Percentiles rank a stretch among this genome's conserved stretches.
Conservation (phyloP, 805 yeast genomes). For the Sugiyamaella qingdaonensis region DNA sequence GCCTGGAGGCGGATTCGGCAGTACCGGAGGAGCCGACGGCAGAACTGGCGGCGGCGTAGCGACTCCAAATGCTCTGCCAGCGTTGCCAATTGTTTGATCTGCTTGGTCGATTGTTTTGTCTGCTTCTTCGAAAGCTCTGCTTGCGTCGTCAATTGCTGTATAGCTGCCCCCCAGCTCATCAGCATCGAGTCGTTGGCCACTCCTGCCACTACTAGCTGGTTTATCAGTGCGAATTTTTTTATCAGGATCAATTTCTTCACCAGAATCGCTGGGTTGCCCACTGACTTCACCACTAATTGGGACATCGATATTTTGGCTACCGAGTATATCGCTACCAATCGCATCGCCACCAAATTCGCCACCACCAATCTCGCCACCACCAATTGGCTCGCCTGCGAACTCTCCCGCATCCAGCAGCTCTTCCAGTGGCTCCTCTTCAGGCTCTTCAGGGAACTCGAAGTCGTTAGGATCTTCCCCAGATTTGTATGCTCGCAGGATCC, state of each 20-base stretch:
- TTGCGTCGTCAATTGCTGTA: no score
- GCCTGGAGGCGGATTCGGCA: slow-evolving; percentile 7
- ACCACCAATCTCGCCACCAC: background rate
- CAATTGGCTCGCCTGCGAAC: slow-evolving; percentile 1
- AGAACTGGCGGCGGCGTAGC: slow-evolving; percentile 13
- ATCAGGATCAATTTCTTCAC: no score
- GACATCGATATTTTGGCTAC: no score
- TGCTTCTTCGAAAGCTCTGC: no score
- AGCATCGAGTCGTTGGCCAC: no score
- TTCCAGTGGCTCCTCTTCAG: slow-evolving; percentile 16
- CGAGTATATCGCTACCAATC: no score
- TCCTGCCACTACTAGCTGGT: no score
- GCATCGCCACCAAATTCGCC: background rate
- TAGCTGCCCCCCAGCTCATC: no score
- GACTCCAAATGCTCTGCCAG: background rate
- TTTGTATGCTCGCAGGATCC: slow-evolving; percentile 49
- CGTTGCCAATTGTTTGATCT: background rate
- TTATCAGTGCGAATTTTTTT: no score
- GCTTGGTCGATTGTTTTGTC: no score
- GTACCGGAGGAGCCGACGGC: slow-evolving; percentile 12
- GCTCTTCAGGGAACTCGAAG: slow-evolving; percentile 40
- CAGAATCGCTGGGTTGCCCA: no score
- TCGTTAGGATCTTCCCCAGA: slow-evolving; percentile 57
- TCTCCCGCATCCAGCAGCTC: slow-evolving; percentile 4
- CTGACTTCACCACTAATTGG: no score